Conservation (phyloP, 2,329 filamentous ascomycete species). For the Elsinoe perseae region DNA sequence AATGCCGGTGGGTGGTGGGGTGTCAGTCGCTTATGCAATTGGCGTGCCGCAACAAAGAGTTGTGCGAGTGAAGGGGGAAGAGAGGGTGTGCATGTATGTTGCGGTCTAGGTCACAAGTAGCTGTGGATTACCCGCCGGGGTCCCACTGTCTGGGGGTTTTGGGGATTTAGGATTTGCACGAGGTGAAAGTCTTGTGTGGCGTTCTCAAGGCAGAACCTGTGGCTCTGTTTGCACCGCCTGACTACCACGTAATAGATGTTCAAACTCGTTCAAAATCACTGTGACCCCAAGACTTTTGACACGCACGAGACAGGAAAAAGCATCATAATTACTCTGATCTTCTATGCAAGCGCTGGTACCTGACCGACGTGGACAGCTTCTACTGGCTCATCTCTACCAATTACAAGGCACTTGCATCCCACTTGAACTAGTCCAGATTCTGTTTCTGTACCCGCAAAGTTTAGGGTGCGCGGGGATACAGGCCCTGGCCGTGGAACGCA, state of each 20-base stretch:
- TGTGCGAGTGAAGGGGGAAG: not conserved
- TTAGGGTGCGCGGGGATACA: constrained; percentile 3
- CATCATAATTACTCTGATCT: not conserved
- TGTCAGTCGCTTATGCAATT: not conserved
- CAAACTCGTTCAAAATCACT: not conserved
- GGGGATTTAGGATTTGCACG: not conserved
- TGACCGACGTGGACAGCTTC: constrained; percentile 1
- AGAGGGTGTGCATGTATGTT: not conserved
- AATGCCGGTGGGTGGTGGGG: not conserved
- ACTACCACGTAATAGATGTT: not conserved
- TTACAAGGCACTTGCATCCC: not conserved
- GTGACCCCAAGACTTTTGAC: not conserved
- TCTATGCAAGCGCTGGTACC: constrained; percentile 2
- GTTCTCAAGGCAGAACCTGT: constrained; percentile 3
- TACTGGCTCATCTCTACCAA: constrained; percentile 1
- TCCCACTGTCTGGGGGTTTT: constrained; percentile 7
- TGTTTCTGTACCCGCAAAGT: not conserved
- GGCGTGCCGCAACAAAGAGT: not conserved
- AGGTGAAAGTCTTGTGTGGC: not conserved
- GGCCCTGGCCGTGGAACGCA: not conserved
- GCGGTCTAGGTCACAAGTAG: constrained; percentile 10
- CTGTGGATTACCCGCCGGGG: constrained; percentile 2
- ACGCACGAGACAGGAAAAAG: not conserved
- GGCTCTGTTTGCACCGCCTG: constrained; percentile 7
- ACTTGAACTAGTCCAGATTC: not conserved